Conservation (phyloP, 169 alveolate genomes). For the Plasmodium falciparum region DNA sequence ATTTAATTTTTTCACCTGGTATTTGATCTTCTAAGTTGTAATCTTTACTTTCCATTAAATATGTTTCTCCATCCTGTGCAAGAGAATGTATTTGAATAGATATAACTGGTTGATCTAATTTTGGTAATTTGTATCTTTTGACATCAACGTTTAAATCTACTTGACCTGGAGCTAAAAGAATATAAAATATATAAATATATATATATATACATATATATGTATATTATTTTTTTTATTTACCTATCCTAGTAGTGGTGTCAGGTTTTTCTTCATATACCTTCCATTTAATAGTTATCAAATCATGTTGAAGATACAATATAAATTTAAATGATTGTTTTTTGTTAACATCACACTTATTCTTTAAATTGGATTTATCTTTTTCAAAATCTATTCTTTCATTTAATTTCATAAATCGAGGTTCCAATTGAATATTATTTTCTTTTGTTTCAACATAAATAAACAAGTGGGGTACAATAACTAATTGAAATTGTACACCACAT, state of each 20-base stretch:
- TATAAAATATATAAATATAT: neutral
- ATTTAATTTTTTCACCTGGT: conserved; percentile 27
- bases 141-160: conserved; percentile 7
- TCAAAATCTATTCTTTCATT: too few relatives aligned
- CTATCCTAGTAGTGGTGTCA: neutral
- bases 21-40: conserved; percentile 4
- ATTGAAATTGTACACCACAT: conserved; percentile 46
- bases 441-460: neutral
- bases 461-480: conserved; percentile 28
- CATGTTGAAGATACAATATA: neutral
- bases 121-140: conserved; percentile 22
- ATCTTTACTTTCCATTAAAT: conserved; percentile 21
- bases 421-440: neutral
- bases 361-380: neutral
- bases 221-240: neutral
- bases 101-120: conserved; percentile 34
- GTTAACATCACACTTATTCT: conserved; percentile 2
- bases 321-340: neutral
- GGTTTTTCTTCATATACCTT: neutral
- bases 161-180: neutral
- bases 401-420: neutral
- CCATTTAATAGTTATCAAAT: conserved; percentile 15
- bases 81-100: conserved; percentile 51
- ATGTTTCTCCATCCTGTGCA: neutral
- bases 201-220: too few relatives aligned